A percentile compares a stretch with the other conserved stretches of the same genome.
Evolutionary conservation across 2,329 filamentous ascomycete species (phyloP).

Genomic region (Blastomyces parvus): DNA sequence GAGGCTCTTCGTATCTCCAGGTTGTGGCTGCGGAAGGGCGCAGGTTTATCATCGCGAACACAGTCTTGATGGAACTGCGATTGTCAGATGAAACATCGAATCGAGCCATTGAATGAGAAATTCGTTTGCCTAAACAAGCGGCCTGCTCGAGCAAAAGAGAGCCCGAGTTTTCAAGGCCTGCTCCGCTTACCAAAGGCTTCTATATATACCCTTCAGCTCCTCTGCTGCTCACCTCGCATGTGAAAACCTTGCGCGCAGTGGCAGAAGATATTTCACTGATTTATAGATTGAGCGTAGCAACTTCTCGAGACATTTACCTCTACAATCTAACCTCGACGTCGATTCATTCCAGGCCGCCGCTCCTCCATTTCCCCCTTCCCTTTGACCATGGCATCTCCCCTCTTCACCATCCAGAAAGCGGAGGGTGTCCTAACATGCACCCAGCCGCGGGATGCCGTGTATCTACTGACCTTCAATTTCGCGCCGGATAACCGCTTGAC

Average conservation of each 20-base stretch:
- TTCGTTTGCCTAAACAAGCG: neutral
- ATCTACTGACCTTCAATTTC: slow-evolving; percentile 62
- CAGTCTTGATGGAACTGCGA: neutral
- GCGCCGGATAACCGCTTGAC: slow-evolving; percentile 69
- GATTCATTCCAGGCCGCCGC: neutral
- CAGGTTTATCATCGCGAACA: neutral
- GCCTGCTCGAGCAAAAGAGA: neutral
- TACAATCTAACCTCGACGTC: neutral
- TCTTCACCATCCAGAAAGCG: slow-evolving; percentile 5
- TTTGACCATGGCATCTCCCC: slow-evolving; percentile 1
- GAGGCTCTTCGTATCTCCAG: neutral
- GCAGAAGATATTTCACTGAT: neutral
- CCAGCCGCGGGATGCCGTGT: slow-evolving; percentile 27
- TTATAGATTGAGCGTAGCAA: neutral
- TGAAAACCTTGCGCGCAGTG: neutral
- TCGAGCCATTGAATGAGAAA: neutral
- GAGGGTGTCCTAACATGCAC: slow-evolving; percentile 8
- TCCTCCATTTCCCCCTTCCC: too few species aligned
- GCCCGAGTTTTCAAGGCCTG: neutral
- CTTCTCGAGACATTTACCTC: neutral
- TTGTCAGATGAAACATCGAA: neutral
- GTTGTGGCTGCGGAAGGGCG: neutral
- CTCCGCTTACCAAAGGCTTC: neutral
- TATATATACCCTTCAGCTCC: neutral
- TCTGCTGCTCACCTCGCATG: neutral